Percentiles rank a stretch among this genome's conserved stretches.
Conservation (phyloP, 495 filamentous ascomycete genomes). For the Tuber umbilicatum region DNA sequence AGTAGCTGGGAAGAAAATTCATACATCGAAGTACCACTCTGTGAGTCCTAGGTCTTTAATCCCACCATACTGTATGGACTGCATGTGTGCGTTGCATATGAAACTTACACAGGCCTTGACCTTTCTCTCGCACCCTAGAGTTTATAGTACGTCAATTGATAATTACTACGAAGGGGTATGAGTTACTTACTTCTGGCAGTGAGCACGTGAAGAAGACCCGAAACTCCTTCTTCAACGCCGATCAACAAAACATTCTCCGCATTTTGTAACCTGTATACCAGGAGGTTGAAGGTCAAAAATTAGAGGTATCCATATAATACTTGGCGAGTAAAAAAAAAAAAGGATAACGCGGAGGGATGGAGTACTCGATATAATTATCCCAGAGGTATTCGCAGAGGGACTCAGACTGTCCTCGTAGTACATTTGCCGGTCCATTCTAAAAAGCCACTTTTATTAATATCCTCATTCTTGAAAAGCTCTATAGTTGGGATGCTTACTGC, state of each 20-base stretch:
- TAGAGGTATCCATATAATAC: neutral
- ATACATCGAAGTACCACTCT: neutral
- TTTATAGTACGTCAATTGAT: neutral
- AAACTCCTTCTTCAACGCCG: conserved; percentile 60
- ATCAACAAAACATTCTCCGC: conserved; percentile 69
- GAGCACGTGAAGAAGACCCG: conserved; percentile 47
- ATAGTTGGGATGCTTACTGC: conserved; percentile 46
- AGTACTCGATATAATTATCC: conserved; percentile 90
- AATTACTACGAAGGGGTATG: neutral
- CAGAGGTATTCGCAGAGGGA: conserved; percentile 82
- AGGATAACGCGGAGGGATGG: conserved; percentile 11
- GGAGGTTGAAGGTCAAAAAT: neutral
- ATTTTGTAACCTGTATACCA: conserved; percentile 52
- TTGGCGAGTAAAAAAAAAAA: neutral
- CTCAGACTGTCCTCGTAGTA: conserved; percentile 49
- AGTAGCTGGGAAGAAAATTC: neutral
- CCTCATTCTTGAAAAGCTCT: neutral
- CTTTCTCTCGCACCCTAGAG: neutral
- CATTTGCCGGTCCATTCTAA: neutral
- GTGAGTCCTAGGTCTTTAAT: neutral
- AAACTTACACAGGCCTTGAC: neutral
- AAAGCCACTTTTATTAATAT: neutral
- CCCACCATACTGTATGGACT: neutral
- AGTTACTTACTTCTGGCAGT: conserved; percentile 42
- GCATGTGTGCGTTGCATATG: neutral